Base-by-base conservation (phyloP, 2,329 filamentous ascomycete species). In the Aureobasidium leucospermi region DNA sequence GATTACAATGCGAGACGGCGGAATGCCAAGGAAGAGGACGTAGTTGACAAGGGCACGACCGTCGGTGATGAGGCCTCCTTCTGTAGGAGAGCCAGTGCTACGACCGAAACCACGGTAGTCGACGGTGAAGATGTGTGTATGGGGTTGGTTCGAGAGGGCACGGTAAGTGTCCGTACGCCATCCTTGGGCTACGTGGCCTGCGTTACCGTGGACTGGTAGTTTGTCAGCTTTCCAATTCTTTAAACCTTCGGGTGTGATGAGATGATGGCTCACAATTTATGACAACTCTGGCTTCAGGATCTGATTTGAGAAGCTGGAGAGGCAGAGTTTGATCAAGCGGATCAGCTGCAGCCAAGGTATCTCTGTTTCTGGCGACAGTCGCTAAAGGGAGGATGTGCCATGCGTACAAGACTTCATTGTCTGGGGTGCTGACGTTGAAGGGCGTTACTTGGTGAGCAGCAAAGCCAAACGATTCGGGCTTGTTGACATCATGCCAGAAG, bases 21-120 rank as follows among this genome's bases (percentile, higher is more conserved):
- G 79, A 16, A 96, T 79, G 0, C 81, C 76, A 13, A 85, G 83
- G 1, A 81, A 76, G 39, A 90, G 78, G 9, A 88, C 84, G 76
- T 88, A 95, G 62, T 90, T 81, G 3, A 95, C 78, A 3, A 90
- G 75, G 0, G 90, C 79, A 3, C 87, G 78, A 15, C 86, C 90
- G 69, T 97, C 93, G 4, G 82, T 83, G 59, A 96, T 89, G 7
- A 97, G 75, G 0, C 93, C 93, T 38, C 81, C 75, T 74, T 97
- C 93, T 0, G 85, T 87, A 0, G 93, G 93, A 4, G 74, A 76
- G n/a, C 93, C 90, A 0, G 86, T 89, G 8, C 89, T 94, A 41
- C 83, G 80, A 0, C 91, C 92, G 66, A 90, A 96, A 6, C 92
- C 92, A 16, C 92, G 87, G 73, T 96, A 96, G 76, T 96, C 91